Evolutionary conservation across 805 yeast species (phyloP).

Genomic region (Metschnikowia shivogae): DNA sequence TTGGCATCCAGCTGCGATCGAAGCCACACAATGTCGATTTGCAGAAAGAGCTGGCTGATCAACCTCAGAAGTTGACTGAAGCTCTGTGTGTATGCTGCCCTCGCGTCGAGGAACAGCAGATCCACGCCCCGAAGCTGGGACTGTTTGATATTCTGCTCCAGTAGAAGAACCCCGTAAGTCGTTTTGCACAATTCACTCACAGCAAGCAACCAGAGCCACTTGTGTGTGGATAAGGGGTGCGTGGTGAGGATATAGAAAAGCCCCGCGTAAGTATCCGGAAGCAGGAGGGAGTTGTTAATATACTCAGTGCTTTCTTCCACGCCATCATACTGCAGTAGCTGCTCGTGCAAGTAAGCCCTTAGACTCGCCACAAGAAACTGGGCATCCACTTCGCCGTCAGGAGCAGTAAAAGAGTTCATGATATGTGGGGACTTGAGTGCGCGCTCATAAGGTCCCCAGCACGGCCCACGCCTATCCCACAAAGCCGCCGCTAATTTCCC

Average conservation of each 20-base stretch:
- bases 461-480: not conserved
- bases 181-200: not conserved
- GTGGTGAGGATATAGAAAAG: slow-evolving; percentile 10
- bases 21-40: not conserved
- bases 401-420: not conserved
- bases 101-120: not conserved
- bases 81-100: slow-evolving; percentile 3
- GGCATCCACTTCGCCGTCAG: not conserved
- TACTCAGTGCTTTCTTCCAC: slow-evolving; percentile 2
- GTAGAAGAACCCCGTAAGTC: not conserved
- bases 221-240: slow-evolving; percentile 5
- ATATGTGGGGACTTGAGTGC: not conserved
- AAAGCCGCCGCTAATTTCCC: not conserved
- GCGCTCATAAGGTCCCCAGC: not conserved
- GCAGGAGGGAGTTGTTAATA: slow-evolving; percentile 5
- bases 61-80: slow-evolving; percentile 1
- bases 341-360: slow-evolving; percentile 4
- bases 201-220: slow-evolving; percentile 11
- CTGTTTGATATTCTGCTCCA: not conserved
- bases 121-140: not conserved
- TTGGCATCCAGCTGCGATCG: not conserved
- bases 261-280: slow-evolving; percentile 11
- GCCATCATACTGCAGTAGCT: not conserved
- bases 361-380: not conserved
- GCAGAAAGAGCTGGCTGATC: not conserved